These are phyloP conservation scores for Grigorovia transvaalensis DNA, from an alignment of 805 yeast species.

Conservation along the genomic window DNA sequence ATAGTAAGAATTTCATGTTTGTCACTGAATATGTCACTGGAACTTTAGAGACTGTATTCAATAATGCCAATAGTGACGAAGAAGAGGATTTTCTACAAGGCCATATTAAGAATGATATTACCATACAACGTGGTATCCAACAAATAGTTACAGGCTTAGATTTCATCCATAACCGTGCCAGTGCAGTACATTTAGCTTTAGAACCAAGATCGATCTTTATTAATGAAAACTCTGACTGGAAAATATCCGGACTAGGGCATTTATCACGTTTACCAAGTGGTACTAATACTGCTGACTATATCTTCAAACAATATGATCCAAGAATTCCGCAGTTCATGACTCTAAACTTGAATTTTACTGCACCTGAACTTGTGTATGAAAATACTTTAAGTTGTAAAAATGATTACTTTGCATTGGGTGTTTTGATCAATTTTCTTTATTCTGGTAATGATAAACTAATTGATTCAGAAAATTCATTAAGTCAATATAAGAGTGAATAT, in stretches of 20 bases:
- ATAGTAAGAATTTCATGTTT: conserved; percentile 63
- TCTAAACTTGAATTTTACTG: conserved; percentile 60
- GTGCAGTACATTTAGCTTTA: conserved; percentile 64
- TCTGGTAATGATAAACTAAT: conserved; percentile 38
- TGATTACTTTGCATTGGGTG: conserved; percentile 80
- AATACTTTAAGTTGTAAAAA: conserved; percentile 51
- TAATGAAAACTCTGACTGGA: conserved; percentile 89
- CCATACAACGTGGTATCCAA: conserved; percentile 72
- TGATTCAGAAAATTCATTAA: conserved; percentile 42
- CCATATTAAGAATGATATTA: conserved; percentile 53
- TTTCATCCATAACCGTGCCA: conserved; percentile 71
- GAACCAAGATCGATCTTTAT: conserved; percentile 70
- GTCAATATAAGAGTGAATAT: conserved; percentile 52
- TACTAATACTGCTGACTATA: conserved; percentile 45
- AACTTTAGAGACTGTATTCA: conserved; percentile 38
- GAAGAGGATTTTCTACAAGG: conserved; percentile 28
- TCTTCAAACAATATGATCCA: conserved; percentile 62
- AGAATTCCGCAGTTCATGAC: conserved; percentile 65
- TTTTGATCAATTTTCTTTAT: conserved; percentile 62
- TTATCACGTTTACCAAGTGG: conserved; percentile 39
- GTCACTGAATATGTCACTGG: conserved; percentile 73
- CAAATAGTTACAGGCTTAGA: conserved; percentile 70
- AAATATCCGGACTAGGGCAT: conserved; percentile 64
- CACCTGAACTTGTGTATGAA: conserved; percentile 75
- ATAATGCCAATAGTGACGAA: conserved; percentile 19